Evolutionary conservation across 1,284 basidiomycete species (phyloP), one percentile per base, ranked within the genome.

Genomic region (Thecaphora thlaspeos): DNA sequence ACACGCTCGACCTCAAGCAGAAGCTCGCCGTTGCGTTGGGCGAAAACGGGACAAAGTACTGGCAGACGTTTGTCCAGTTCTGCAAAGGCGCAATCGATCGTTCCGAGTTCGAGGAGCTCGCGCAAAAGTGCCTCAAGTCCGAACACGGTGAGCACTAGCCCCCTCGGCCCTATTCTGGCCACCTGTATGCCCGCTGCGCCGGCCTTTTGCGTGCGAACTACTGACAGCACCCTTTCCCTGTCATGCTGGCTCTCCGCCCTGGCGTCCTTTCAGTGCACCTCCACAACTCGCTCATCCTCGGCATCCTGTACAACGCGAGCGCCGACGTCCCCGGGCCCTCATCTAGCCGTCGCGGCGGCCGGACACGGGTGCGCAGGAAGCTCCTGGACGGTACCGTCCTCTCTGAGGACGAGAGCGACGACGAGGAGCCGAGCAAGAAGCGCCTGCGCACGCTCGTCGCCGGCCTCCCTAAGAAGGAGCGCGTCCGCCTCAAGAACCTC

Each of bases 241-340:
- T 36, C 32, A 36, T 36, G 11, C 32, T 36, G 10, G 11, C 32
- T n/a, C 32, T n/a, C 32, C 32, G 32, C 32, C 32, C 32, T 4
- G 28, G n/a, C 19, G 22, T 5, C 2, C 4, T 36, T 21, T 32
- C 62, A 79, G 79, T 79, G 17, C 73, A 78, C 24, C 63, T 81
- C 22, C 80, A 81, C 70, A 80, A 81, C 53, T 69, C 76, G 4
- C 66, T 81, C 19, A 67, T 81, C 44, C 65, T 81, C 41, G 77
- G 79, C 23, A 77, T 81, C 55, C 71, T 81, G 24, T 79, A 79
- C 74, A 80, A 81, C 32, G 74, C 75, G 12, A 68, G 59, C 34
- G 61, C 71, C 40, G 72, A 70, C 41, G 63, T 72, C 11, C 68
- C 70, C 8, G 66, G 70, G 2, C 74, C 71, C 18, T 67, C 57